A percentile compares a stretch with the other conserved stretches of the same genome.
Conservation (phyloP, 768 basidiomycete genomes). For the Auriscalpium orientale region DNA sequence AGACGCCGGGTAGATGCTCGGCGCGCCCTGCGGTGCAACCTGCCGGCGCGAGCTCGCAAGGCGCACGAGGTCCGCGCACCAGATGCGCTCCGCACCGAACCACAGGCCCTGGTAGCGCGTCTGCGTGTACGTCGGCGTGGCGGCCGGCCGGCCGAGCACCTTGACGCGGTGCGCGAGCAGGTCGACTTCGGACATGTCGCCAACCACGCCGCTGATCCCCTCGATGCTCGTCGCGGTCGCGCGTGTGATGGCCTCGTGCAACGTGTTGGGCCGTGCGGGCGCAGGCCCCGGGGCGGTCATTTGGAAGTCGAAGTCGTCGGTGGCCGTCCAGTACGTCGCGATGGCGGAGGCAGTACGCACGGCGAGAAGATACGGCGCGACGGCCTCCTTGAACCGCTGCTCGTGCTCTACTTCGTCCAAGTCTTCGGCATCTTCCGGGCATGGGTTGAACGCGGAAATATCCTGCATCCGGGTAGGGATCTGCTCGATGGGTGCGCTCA, state of each 20-base stretch:
- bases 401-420: constrained; percentile 8
- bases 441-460: constrained; percentile 48
- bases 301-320: constrained; percentile 65
- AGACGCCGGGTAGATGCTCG: constrained; percentile 52
- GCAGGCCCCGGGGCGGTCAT: constrained; percentile 30
- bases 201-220: constrained; percentile 9
- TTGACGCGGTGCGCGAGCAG: constrained; percentile 19
- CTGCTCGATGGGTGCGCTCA: constrained; percentile 12
- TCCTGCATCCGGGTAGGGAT: constrained; percentile 19
- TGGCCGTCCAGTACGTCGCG: constrained; percentile 60
- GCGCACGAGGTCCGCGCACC: constrained; percentile 79
- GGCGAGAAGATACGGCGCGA: constrained; percentile 60
- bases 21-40: constrained; percentile 59
- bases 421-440: constrained; percentile 19
- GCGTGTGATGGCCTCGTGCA: background rate
- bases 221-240: background rate
- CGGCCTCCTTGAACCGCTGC: constrained; percentile 40
- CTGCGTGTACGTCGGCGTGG: constrained; percentile 35
- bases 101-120: constrained; percentile 72
- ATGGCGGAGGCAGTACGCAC: constrained; percentile 62
- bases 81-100: constrained; percentile 88
- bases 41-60: constrained; percentile 62
- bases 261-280: background rate
- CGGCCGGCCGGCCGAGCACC: constrained; percentile 9
- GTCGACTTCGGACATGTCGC: constrained; percentile 19